Evolutionary conservation across 805 yeast species (phyloP).

Genomic region (Metschnikowia cerradonensis): DNA sequence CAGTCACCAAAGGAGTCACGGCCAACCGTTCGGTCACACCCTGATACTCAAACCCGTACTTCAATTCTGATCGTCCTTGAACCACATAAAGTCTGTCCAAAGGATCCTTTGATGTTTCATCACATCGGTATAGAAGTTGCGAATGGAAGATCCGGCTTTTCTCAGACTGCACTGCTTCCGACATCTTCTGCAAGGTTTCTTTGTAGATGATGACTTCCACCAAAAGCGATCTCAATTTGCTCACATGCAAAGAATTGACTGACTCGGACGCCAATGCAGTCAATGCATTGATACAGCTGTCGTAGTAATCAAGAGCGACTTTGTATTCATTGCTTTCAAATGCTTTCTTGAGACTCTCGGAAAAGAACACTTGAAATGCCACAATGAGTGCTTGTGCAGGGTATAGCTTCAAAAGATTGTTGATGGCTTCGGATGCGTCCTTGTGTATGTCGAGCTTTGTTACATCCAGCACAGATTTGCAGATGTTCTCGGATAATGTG

Average conservation of each 20-base stretch:
- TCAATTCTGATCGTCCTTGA: constrained; percentile 49
- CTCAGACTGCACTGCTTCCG: constrained; percentile 9
- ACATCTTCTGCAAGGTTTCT: constrained; percentile 30
- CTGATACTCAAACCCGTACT: constrained; percentile 78
- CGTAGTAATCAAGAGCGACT: background rate
- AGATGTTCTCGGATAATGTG: constrained; percentile 41
- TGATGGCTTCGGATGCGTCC: background rate
- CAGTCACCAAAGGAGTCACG: constrained; percentile 65
- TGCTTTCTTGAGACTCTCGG: constrained; percentile 37
- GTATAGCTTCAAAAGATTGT: constrained; percentile 31
- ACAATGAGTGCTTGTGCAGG: constrained; percentile 59
- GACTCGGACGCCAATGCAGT: constrained; percentile 21
- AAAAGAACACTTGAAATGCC: constrained; percentile 56
- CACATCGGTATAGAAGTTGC: constrained; percentile 48
- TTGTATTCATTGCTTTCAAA: constrained; percentile 8
- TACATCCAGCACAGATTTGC: constrained; percentile 23
- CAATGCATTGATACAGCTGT: constrained; percentile 20
- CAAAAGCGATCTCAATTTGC: constrained; percentile 57
- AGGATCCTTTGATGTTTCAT: constrained; percentile 20
- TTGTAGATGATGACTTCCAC: constrained; percentile 64
- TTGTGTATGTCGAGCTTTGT: constrained; percentile 1
- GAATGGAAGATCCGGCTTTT: constrained; percentile 43
- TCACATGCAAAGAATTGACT: constrained; percentile 23
- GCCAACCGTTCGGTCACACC: constrained; percentile 75
- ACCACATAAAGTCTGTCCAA: constrained; percentile 38